Evolutionary conservation across 257 asterid species (phyloP).

Genomic region (Solanum neorickii): DNA sequence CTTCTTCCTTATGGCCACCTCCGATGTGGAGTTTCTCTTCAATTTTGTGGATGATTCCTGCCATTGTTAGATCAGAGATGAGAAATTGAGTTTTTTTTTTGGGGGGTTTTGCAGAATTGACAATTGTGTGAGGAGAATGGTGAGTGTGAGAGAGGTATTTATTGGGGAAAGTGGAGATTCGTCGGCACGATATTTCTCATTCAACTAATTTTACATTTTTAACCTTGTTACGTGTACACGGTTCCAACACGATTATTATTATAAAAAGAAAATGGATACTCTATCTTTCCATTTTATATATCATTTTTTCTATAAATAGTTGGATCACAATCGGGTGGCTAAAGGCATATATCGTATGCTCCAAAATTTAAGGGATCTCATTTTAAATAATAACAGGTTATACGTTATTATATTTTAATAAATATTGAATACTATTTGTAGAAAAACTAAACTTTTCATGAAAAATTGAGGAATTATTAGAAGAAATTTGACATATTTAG

Average conservation of each 20-base stretch:
- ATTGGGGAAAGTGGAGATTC: background rate
- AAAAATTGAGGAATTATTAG: no score
- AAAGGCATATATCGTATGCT: no score
- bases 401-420: no score
- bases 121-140: background rate
- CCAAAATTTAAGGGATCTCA: no score
- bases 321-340: no score
- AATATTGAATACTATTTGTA: no score
- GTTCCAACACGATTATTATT: background rate
- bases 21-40: background rate
- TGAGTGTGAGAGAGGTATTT: background rate
- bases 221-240: background rate
- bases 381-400: no score
- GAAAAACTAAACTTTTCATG: no score
- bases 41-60: background rate
- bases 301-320: no score
- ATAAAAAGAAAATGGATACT: background rate
- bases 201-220: background rate
- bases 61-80: background rate
- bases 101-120: background rate
- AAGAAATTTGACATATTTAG: no score
- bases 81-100: background rate
- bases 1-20: background rate
- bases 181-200: background rate
- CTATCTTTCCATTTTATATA: no score